Evolutionary conservation across 2,329 filamentous ascomycete species (phyloP).

Genomic region (Colletotrichum gloeosporioides): DNA sequence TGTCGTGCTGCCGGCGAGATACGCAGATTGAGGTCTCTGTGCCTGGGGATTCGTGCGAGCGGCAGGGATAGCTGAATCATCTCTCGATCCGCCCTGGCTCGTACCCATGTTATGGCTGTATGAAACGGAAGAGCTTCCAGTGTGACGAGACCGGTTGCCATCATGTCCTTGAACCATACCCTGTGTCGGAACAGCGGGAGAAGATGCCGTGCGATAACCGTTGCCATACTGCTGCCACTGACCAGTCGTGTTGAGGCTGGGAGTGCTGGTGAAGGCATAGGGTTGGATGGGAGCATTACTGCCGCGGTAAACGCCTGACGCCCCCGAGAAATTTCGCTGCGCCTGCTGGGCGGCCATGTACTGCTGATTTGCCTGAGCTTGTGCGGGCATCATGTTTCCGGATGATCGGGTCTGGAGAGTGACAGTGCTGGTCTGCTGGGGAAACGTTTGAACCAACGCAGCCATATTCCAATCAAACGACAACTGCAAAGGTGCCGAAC

Average conservation of each 20-base stretch:
- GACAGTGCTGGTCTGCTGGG: conserved; percentile 75
- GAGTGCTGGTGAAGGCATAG: conserved; percentile 78
- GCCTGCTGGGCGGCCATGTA: conserved; percentile 50
- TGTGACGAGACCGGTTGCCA: conserved; percentile 31
- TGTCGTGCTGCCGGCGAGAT: conserved; percentile 38
- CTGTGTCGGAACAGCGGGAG: conserved; percentile 47
- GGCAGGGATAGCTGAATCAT: conserved; percentile 55
- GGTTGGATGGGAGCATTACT: conserved; percentile 70
- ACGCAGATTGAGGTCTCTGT: conserved; percentile 48
- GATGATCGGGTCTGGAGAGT: conserved; percentile 80
- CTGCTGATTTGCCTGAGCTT: conserved; percentile 55
- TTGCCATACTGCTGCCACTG: conserved; percentile 57
- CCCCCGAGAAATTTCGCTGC: conserved; percentile 55
- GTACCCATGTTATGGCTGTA: conserved; percentile 41
- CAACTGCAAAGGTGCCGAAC: not conserved
- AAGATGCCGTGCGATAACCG: conserved; percentile 52
- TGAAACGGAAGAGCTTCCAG: conserved; percentile 42
- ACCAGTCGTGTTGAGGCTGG: conserved; percentile 62
- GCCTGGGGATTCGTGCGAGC: conserved; percentile 45
- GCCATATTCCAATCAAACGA: conserved; percentile 66
- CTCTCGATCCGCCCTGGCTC: conserved; percentile 49
- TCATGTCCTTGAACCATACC: conserved; percentile 38
- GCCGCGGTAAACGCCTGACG: conserved; percentile 59
- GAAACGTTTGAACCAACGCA: conserved; percentile 82
- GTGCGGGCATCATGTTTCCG: conserved; percentile 60